phyloP scores from a whole-genome alignment of 441 rosid genomes.

The Syzygium syzygioides region DNA sequence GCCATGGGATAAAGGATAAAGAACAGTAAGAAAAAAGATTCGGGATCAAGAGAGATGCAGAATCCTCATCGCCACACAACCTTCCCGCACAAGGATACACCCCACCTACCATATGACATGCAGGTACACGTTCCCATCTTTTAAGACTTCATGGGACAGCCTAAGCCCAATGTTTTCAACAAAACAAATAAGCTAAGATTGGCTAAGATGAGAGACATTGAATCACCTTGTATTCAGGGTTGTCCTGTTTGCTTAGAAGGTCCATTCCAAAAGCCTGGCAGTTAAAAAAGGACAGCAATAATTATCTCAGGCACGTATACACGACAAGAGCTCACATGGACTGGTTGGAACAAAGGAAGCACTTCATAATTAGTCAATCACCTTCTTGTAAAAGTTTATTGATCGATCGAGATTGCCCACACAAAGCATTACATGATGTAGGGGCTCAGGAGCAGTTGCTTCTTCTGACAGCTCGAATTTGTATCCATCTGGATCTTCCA shows the following conservation, averaged over 20 bases:
- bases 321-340: neutral
- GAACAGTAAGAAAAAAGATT: neutral
- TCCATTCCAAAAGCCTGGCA: conserved; percentile 95
- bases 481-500: neutral
- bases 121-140: neutral
- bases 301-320: neutral
- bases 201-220: neutral
- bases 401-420: neutral
- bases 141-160: neutral
- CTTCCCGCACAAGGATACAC: neutral
- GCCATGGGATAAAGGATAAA: neutral
- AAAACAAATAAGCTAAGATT: neutral
- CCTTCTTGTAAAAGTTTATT: neutral
- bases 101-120: neutral
- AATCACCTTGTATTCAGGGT: conserved; percentile 82
- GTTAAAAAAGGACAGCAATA: conserved; percentile 3
- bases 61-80: neutral
- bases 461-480: neutral
- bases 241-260: conserved; percentile 78
- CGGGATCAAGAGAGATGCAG: neutral
- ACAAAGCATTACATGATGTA: neutral
- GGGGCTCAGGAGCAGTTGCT: neutral
- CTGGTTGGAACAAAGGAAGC: neutral
- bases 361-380: neutral
- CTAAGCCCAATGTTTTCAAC: neutral